Conservation (phyloP, 148 eudicot species). For the Chenopodium quinoa region DNA sequence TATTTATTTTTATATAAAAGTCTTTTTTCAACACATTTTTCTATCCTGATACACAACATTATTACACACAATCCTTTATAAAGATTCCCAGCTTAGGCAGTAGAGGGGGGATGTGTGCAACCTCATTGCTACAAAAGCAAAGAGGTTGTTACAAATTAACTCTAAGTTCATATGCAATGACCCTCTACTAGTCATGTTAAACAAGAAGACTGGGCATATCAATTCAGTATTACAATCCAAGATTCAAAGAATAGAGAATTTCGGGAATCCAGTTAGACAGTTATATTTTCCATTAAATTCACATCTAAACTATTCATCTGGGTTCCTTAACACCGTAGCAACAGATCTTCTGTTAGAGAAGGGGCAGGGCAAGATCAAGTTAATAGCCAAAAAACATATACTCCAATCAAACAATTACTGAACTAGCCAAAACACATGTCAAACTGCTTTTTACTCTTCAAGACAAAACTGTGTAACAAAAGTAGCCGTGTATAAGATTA, state of each 20-base stretch:
- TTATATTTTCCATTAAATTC: not conserved
- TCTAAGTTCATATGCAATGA: not conserved
- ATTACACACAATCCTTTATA: not conserved
- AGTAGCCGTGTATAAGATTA: not conserved
- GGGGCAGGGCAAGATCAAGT: not conserved
- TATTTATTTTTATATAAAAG: too few species aligned
- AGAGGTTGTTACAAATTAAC: not conserved
- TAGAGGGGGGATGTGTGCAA: not conserved
- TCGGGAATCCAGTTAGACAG: not conserved
- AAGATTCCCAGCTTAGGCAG: not conserved
- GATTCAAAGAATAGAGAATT: not conserved
- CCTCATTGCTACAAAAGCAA: not conserved
- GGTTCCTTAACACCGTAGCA: not conserved
- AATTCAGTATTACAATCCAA: not conserved
- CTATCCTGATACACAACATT: not conserved
- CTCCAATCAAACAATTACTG: not conserved
- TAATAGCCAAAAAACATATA: not conserved
- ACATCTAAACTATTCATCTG: not conserved
- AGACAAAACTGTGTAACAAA: not conserved
- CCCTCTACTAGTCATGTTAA: not conserved
- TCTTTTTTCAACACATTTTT: not conserved
- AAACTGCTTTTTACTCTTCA: not conserved
- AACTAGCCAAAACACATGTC: not conserved
- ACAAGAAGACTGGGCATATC: not conserved
- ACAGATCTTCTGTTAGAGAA: not conserved